Base-by-base conservation (phyloP, 306 rosid species). In the Cucumis hystrix region DNA sequence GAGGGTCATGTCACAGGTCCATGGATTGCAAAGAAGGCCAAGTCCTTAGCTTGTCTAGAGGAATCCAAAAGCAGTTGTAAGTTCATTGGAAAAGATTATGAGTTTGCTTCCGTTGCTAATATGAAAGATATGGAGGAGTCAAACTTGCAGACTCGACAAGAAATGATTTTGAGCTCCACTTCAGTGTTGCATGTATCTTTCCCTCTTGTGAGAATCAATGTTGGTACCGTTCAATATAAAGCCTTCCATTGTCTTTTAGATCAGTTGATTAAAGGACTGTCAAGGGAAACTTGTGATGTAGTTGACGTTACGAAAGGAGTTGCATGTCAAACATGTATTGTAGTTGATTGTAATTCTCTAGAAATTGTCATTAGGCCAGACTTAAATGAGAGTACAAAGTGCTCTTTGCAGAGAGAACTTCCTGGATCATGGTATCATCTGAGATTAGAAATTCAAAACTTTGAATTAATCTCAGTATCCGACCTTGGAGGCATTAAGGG, bases 1-100 rank as follows among this genome's bases (percentile, higher is more conserved):
- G 90, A 85, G 81, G 97, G 97, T 79, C 77, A 67, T 79, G 90
- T 90, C 73, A 92, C 97, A 83, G 98, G 98, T 79, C 89, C 96
- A 74, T 95, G 96, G 98, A 86, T 95, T 71, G 93, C 91, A 61
- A 86, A 87, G 83, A 92, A 88, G 83, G 98, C 98, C 54, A 90
- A 88, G 85, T 78, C 80, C 75, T 82, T 95, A 49, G 96, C 90
- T 79, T 81, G 84, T 67, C 83, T 85, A 77, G 96, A 85, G 80
- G 92, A 88, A 76, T 83, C 91, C 79, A 84, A 80, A 84, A 86
- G 88, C 77, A 80, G 84, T 77, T 82, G 82, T 81, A 88, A 89
- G 80, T 79, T 80, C 88, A 82, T 82, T 5, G 85, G 92, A 58
- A 82, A 84, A 55, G 91, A 85, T 79, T 80, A 87, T 52, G 98